Base-by-base conservation (phyloP, 495 filamentous ascomycete species). In the Zalerion maritima region DNA sequence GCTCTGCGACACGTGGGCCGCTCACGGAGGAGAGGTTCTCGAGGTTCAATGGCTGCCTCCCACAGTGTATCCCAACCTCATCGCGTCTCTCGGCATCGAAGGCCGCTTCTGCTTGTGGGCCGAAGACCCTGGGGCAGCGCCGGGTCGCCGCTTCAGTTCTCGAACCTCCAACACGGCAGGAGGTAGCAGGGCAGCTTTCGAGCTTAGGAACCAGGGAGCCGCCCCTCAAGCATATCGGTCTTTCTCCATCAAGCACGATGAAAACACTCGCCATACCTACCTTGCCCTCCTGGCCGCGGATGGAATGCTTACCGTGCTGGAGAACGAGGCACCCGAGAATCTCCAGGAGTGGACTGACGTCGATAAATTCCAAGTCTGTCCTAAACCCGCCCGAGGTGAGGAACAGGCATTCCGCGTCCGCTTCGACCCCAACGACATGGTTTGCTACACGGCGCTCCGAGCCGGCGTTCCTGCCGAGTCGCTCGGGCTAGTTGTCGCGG, bases 61-160 rank as follows among this genome's bases (percentile, higher is more conserved):
- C 0, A 62, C 64, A 21, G 58, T 71, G 31, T 66, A 67, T 34
- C 67, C 67, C 18, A 67, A 67, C 46, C 54, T 71, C 7, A 41
- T 71, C 26, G 65, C 67, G 21, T 67, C 65, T 33, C 78, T 93
- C 31, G 80, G 78, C 39, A 78, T 84, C 43, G 85, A 94, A 43
- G 81, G 82, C 46, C 73, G 74, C 46, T 81, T 85, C 54, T 84
- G 81, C 48, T 58, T 93, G 17, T 94, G 85, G 85, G 73, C 77
- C 37, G 86, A 93, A 60, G 81, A 91, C 48, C 72, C 75, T 14
- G 72, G 71, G 10, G 74, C 85, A 30, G 58, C 73, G 5, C 73
- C 75, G 3, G 81, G 82, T 24, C 64, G 73, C n/a, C 75, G 83
- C 25, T 94, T 93, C 59, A 75, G 69, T 43, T 23, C 10, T 45